Conservation (phyloP, 352 stramenopile species). For the Peronospora tabacina region DNA sequence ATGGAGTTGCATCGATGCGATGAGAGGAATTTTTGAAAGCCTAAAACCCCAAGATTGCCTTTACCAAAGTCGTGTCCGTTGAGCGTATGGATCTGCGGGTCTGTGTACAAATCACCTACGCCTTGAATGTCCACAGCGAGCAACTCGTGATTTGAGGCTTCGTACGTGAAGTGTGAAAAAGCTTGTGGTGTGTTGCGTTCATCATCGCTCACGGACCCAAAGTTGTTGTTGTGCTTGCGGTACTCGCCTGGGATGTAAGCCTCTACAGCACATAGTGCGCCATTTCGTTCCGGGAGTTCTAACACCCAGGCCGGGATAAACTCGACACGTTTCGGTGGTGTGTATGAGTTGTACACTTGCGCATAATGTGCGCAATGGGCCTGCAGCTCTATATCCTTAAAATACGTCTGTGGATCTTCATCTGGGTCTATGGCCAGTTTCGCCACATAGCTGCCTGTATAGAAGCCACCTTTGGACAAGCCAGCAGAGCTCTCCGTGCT, state of each 20-base stretch:
- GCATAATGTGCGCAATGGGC: conserved; percentile 81
- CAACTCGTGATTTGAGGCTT: conserved; percentile 86
- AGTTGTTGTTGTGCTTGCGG: conserved; percentile 87
- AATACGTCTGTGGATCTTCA: conserved; percentile 85
- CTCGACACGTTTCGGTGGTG: conserved; percentile 70
- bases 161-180: conserved; percentile 93
- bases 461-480: conserved; percentile 22
- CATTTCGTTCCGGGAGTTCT: conserved; percentile 62
- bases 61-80: conserved; percentile 85
- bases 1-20: conserved; percentile 87
- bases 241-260: conserved; percentile 79
- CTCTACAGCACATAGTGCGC: conserved; percentile 68
- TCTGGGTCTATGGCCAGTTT: conserved; percentile 85
- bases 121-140: conserved; percentile 94
- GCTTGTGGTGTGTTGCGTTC: conserved; percentile 83
- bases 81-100: conserved; percentile 88
- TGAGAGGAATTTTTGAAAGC: conserved; percentile 84
- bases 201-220: conserved; percentile 76
- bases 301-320: conserved; percentile 83
- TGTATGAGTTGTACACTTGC: conserved; percentile 82
- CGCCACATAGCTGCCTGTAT: conserved; percentile 61
- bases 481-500: conserved; percentile 21
- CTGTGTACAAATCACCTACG: conserved; percentile 93
- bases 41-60: conserved; percentile 73
- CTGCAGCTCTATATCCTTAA: conserved; percentile 83